A percentile compares a stretch with the other conserved stretches of the same genome.
phyloP scores from a whole-genome alignment of 768 basidiomycete species.

The Panaeolus cyanescens region DNA sequence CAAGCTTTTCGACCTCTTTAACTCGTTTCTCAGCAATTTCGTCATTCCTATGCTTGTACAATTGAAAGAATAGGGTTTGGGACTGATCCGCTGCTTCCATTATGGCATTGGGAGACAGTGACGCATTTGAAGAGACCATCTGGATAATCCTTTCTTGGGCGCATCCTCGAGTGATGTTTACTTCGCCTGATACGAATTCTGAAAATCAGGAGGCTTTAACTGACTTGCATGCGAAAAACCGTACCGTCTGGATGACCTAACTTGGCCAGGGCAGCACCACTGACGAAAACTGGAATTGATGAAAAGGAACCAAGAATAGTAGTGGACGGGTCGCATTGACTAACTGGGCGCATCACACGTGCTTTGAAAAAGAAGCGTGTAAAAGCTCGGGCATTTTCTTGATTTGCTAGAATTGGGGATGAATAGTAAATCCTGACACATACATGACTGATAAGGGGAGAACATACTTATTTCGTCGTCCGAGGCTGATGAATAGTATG shows the following conservation, averaged over 20 bases:
- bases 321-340: slow-evolving; percentile 67
- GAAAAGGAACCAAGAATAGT: slow-evolving; percentile 71
- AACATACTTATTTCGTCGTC: slow-evolving; percentile 81
- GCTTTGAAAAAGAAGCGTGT: slow-evolving; percentile 85
- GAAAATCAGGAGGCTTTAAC: not conserved
- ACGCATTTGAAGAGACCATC: slow-evolving; percentile 82
- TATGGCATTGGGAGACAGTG: slow-evolving; percentile 65
- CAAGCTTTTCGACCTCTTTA: slow-evolving; percentile 66
- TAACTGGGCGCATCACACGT: slow-evolving; percentile 73
- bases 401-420: slow-evolving; percentile 42
- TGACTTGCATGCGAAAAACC: not conserved
- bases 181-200: slow-evolving; percentile 62
- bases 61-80: slow-evolving; percentile 77
- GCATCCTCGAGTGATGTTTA: slow-evolving; percentile 76
- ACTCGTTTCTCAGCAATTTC: slow-evolving; percentile 68
- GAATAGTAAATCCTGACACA: slow-evolving; percentile 15
- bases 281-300: slow-evolving; percentile 80
- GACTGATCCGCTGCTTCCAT: slow-evolving; percentile 53
- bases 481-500: slow-evolving; percentile 85
- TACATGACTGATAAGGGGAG: not conserved
- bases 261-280: slow-evolving; percentile 81
- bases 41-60: slow-evolving; percentile 82
- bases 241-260: slow-evolving; percentile 82
- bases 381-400: slow-evolving; percentile 81
- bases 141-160: slow-evolving; percentile 73